Evolutionary conservation across 441 rosid genomes (phyloP), one percentile per base, ranked within the genome.

Genomic region (Kokia cookei): DNA sequence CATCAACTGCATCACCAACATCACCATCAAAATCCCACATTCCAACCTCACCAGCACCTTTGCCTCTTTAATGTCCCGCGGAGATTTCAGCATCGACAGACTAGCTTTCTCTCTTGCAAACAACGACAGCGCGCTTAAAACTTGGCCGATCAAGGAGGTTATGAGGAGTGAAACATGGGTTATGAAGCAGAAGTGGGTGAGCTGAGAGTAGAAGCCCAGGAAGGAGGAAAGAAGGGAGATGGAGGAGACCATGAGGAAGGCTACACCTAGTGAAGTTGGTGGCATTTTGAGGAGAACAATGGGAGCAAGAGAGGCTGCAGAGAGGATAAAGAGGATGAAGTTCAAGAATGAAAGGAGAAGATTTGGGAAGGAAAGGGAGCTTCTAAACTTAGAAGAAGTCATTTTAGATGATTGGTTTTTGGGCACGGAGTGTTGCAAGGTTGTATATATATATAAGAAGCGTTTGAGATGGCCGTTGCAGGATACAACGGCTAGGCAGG

Each of bases 21-120:
- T 84, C 5, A 84, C 85, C 91, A 83, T 84, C 69, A 87, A 76
- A 42, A 84, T 62, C 82, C 88, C 86, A 48, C 92, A 86, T 62
- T 90, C 92, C 64, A 83, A 60, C 74, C 94, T 90, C 81, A 81
- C 87, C 78, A 80, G 70, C 11, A 84, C 50, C 77, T 85, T 88
- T 0, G 89, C 88, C 79, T 88, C 90, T 60, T 68, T 86, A 0
- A 80, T 75, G 66, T 87, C 89, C 66, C 89, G 68, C 1, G 62
- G 53, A 24, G 92, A 81, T 59, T 79, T 78, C 42, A 82, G 62
- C 87, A 83, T 50, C 0, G 79, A 75, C 59, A 88, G 84, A 51
- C 91, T 86, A 0, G 82, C 53, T 22, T 19, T 82, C 53, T 89
- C 88, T 73, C 67, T 79, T 1, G 87, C 76, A 59, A 88, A 84